Percentiles rank a stretch among this genome's conserved stretches.
These are phyloP conservation scores for Septoria linicola DNA, from an alignment of 2,329 filamentous ascomycete genomes.

Conservation along the genomic window DNA sequence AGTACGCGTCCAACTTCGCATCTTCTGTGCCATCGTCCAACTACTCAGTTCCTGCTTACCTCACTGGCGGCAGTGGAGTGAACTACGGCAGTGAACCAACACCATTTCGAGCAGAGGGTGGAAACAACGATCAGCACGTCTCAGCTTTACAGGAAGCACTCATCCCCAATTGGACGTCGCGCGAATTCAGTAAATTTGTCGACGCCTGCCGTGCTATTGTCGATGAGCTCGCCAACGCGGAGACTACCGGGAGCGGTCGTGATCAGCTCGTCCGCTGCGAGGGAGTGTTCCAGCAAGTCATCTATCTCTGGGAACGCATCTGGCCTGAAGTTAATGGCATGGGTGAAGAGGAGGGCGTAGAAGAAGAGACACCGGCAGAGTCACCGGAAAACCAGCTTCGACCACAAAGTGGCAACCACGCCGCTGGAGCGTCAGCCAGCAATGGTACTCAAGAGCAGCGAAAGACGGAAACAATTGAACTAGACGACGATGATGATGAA, in stretches of 20 bases:
- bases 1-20: conserved; percentile 48
- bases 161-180: conserved; percentile 53
- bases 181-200: conserved; percentile 51
- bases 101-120: conserved; percentile 1
- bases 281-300: conserved; percentile 49
- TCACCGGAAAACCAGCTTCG: conserved; percentile 8
- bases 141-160: conserved; percentile 51
- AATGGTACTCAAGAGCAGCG: conserved; percentile 14
- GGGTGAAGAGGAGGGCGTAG: conserved; percentile 46
- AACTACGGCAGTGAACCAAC: conserved; percentile 16
- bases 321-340: conserved; percentile 53
- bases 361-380: conserved; percentile 14
- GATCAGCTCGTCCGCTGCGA: conserved; percentile 51
- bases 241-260: conserved; percentile 48
- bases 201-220: conserved; percentile 50
- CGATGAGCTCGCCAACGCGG: conserved; percentile 51
- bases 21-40: conserved; percentile 31
- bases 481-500: conserved; percentile 24
- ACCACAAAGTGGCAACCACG: conserved; percentile 10
- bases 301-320: conserved; percentile 50
- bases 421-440: conserved; percentile 17
- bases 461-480: conserved; percentile 21
- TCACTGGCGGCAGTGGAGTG: conserved; percentile 24
- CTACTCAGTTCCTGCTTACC: conserved; percentile 37
- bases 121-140: conserved; percentile 44